These are phyloP conservation scores for Trichophyton verrucosum DNA, from an alignment of 2,329 filamentous ascomycete genomes.

Conservation along the genomic window DNA sequence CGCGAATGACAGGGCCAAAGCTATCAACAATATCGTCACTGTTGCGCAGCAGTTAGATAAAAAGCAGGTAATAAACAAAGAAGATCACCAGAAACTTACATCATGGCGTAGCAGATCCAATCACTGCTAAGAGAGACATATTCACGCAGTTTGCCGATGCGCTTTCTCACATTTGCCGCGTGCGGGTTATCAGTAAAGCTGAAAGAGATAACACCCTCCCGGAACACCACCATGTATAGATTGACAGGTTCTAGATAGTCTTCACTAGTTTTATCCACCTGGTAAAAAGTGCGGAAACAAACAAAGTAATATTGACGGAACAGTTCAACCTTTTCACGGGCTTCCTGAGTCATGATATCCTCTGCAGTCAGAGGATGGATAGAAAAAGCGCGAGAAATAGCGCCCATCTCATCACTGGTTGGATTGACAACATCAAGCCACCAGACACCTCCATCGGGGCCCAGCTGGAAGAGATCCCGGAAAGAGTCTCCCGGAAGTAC, in stretches of 20 bases:
- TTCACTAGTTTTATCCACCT: slow-evolving; percentile 63
- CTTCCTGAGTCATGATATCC: slow-evolving; percentile 89
- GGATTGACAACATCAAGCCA: slow-evolving; percentile 93
- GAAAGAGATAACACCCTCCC: slow-evolving; percentile 88
- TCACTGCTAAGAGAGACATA: slow-evolving; percentile 90
- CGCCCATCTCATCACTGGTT: slow-evolving; percentile 73
- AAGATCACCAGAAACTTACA: slow-evolving; percentile 44
- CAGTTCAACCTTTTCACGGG: slow-evolving; percentile 94
- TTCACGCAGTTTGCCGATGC: slow-evolving; percentile 85
- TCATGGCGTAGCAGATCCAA: slow-evolving; percentile 98
- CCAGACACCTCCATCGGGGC: slow-evolving; percentile 73
- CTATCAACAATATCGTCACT: slow-evolving; percentile 95
- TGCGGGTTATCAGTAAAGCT: slow-evolving; percentile 82
- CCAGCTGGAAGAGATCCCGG: slow-evolving; percentile 68
- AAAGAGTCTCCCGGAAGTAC: slow-evolving; percentile 83
- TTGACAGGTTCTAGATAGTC: slow-evolving; percentile 90
- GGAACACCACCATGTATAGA: slow-evolving; percentile 92
- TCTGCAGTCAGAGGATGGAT: slow-evolving; percentile 93
- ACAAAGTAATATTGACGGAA: slow-evolving; percentile 98
- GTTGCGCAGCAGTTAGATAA: slow-evolving; percentile 12
- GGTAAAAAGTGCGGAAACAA: slow-evolving; percentile 87
- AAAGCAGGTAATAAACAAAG: not conserved
- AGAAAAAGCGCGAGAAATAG: slow-evolving; percentile 85
- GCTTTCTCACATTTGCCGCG: slow-evolving; percentile 74
- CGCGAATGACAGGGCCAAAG: slow-evolving; percentile 78